phyloP scores from a whole-genome alignment of 768 basidiomycete species.

The Hypsizygus marmoreus region DNA sequence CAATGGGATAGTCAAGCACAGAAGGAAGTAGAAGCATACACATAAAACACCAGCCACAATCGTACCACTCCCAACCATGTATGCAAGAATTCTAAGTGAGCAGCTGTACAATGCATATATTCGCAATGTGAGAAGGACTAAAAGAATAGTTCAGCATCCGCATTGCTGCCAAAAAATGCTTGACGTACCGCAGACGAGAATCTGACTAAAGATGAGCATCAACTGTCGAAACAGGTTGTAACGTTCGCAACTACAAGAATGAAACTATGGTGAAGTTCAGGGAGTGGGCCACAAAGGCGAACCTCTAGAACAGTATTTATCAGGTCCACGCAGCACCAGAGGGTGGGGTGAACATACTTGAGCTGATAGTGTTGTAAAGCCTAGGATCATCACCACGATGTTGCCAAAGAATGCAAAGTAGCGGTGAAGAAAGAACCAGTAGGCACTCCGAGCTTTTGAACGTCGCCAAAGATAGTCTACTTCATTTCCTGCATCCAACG shows the following conservation, averaged over 20 bases:
- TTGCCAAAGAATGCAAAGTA: constrained; percentile 42
- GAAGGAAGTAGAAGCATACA: constrained; percentile 31
- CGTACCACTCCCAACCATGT: constrained; percentile 29
- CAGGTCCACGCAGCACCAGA: no score
- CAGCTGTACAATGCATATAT: constrained; percentile 49
- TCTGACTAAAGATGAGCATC: constrained; percentile 37
- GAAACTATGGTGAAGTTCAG: no score
- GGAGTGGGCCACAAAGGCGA: no score
- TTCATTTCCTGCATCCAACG: no score
- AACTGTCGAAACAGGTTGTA: constrained; percentile 40
- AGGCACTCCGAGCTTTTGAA: no score
- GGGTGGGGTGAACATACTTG: no score
- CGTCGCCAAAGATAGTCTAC: no score
- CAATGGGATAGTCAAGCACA: no score
- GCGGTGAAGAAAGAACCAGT: no score
- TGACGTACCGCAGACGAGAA: no score
- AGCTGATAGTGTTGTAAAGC: constrained; percentile 26
- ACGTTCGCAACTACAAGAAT: constrained; percentile 34
- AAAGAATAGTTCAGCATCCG: not conserved
- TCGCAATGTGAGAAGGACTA: constrained; percentile 45
- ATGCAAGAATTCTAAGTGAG: constrained; percentile 32
- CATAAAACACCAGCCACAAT: constrained; percentile 29
- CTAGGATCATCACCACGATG: constrained; percentile 27
- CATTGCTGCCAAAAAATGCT: constrained; percentile 39
- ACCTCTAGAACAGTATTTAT: no score